Evolutionary conservation across 2,329 filamentous ascomycete genomes (phyloP).

Genomic region (Xylariaceae sp.): DNA sequence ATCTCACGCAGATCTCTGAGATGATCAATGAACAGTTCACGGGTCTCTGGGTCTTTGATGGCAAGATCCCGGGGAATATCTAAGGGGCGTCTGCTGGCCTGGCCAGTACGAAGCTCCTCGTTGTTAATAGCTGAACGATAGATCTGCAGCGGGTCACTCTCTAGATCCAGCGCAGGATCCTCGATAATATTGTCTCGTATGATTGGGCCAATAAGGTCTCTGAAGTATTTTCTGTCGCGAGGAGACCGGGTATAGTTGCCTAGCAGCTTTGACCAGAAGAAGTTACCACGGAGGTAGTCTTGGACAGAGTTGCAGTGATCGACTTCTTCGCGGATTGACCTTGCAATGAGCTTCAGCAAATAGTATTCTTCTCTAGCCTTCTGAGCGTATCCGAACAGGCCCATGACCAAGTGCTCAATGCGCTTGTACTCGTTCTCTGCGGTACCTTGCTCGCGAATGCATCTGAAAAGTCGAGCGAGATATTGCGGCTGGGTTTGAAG

Average conservation of each 20-base stretch:
- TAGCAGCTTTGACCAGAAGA: slow-evolving; percentile 88
- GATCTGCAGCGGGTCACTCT: slow-evolving; percentile 96
- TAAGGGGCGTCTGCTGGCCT: slow-evolving; percentile 72
- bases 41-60: slow-evolving; percentile 92
- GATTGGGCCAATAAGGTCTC: slow-evolving; percentile 77
- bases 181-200: slow-evolving; percentile 92
- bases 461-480: slow-evolving; percentile 80
- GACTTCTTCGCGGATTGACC: slow-evolving; percentile 82
- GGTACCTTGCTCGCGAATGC: slow-evolving; percentile 76
- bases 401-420: slow-evolving; percentile 92
- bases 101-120: slow-evolving; percentile 88
- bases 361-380: slow-evolving; percentile 97
- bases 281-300: slow-evolving; percentile 84
- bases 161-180: slow-evolving; percentile 83
- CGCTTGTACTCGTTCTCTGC: slow-evolving; percentile 90
- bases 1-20: slow-evolving; percentile 92
- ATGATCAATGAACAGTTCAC: slow-evolving; percentile 89
- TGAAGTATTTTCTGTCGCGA: slow-evolving; percentile 85
- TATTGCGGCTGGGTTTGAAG: slow-evolving; percentile 96
- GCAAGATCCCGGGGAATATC: slow-evolving; percentile 88
- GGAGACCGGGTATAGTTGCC: slow-evolving; percentile 86
- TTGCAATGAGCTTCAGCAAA: slow-evolving; percentile 78
- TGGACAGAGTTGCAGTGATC: slow-evolving; percentile 68
- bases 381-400: slow-evolving; percentile 93
- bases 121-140: slow-evolving; percentile 95